Evolutionary conservation across 768 basidiomycete genomes (phyloP).

Genomic region (Lenzites betulinus): DNA sequence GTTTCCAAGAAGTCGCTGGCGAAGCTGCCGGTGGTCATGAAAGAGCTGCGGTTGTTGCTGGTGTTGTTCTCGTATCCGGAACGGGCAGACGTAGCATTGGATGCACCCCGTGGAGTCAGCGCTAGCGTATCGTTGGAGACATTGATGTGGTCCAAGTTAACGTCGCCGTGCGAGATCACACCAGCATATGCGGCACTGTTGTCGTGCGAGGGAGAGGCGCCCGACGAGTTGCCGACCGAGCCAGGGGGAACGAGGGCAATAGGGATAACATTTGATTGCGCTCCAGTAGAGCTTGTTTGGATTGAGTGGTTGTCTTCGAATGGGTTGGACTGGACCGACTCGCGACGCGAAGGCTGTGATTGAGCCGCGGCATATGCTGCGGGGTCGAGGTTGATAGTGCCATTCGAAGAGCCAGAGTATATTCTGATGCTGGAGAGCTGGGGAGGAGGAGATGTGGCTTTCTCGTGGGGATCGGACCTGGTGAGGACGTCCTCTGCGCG

Average conservation of each 20-base stretch:
- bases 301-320: conserved; percentile 80
- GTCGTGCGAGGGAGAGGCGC: conserved; percentile 16
- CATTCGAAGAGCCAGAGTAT: conserved; percentile 44
- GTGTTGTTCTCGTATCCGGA: conserved; percentile 56
- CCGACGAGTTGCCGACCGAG: conserved; percentile 37
- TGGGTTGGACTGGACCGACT: conserved; percentile 56
- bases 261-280: conserved; percentile 86
- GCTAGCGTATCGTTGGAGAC: conserved; percentile 52
- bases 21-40: conserved; percentile 73
- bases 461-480: conserved; percentile 81
- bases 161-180: conserved; percentile 59
- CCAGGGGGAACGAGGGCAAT: conserved; percentile 77
- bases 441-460: conserved; percentile 41
- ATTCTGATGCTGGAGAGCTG: conserved; percentile 49
- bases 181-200: conserved; percentile 42
- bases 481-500: conserved; percentile 77
- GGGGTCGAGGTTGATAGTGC: conserved; percentile 64
- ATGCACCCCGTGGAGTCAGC: conserved; percentile 35
- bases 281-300: conserved; percentile 70
- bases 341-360: conserved; percentile 28
- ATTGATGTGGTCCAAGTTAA: conserved; percentile 64
- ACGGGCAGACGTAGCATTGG: conserved; percentile 48
- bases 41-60: conserved; percentile 59
- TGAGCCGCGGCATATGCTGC: conserved; percentile 39
- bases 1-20: conserved; percentile 81